These are phyloP conservation scores for Casaregolazyma lundiana DNA, from an alignment of 1,139 yeast species.

Conservation along the genomic window DNA sequence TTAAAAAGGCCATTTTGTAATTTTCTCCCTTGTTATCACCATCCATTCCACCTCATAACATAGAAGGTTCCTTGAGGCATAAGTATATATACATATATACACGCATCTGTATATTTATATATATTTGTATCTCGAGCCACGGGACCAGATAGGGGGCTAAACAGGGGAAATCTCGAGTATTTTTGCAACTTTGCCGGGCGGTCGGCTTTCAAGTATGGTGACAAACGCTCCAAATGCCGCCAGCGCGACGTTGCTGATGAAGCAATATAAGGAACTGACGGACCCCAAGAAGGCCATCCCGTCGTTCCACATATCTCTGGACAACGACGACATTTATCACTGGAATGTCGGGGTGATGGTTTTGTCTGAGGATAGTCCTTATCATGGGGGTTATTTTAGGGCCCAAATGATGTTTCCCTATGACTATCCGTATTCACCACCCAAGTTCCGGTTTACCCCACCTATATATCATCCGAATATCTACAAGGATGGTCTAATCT, in stretches of 20 bases:
- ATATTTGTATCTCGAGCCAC: not conserved
- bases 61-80: not conserved
- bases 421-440: constrained; percentile 90
- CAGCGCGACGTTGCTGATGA: constrained; percentile 73
- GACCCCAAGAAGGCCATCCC: constrained; percentile 92
- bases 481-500: constrained; percentile 85
- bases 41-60: not conserved
- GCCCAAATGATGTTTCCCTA: constrained; percentile 92
- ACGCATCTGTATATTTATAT: not conserved
- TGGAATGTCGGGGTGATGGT: constrained; percentile 97
- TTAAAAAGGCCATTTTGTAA: not conserved
- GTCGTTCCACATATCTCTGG: constrained; percentile 79
- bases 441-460: constrained; percentile 89
- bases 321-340: constrained; percentile 82
- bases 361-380: constrained; percentile 79
- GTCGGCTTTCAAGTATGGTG: constrained; percentile 3
- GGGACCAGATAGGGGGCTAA: not conserved
- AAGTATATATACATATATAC: not conserved
- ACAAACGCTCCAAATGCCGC: constrained; percentile 18
- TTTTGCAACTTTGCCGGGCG: not conserved
- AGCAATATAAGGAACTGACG: constrained; percentile 89
- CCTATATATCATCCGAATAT: constrained; percentile 94
- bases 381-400: constrained; percentile 93
- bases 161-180: not conserved
- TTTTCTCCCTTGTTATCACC: constrained; percentile 1